phyloP scores from a whole-genome alignment of 2,329 filamentous ascomycete genomes.

The Corynespora cassiicola region DNA sequence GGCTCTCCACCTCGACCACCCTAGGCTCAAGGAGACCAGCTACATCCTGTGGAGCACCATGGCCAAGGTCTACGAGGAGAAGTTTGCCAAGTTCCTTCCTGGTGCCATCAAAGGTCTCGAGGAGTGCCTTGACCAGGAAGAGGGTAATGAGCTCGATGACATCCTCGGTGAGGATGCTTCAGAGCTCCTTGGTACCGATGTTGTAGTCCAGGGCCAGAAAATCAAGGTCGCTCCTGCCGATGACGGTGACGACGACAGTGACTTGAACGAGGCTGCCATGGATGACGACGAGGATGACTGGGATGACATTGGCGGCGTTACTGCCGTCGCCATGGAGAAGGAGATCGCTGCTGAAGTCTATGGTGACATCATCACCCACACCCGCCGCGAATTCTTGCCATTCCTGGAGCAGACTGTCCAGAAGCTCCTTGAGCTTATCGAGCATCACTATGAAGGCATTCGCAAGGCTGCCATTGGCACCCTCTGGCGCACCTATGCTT shows the following conservation, averaged over 20 bases:
- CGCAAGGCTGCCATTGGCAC: slow-evolving; percentile 91
- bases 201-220: slow-evolving; percentile 83
- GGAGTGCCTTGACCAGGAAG: slow-evolving; percentile 86
- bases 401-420: slow-evolving; percentile 91
- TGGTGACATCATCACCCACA: slow-evolving; percentile 89
- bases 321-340: slow-evolving; percentile 91
- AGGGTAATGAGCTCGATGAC: slow-evolving; percentile 79
- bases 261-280: slow-evolving; percentile 58
- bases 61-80: slow-evolving; percentile 88
- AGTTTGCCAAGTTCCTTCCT: slow-evolving; percentile 78
- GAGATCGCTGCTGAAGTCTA: slow-evolving; percentile 96
- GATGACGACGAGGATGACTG: slow-evolving; percentile 83
- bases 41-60: slow-evolving; percentile 97
- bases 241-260: slow-evolving; percentile 68
- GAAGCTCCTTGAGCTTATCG: slow-evolving; percentile 78
- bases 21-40: slow-evolving; percentile 90
- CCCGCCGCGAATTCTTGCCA: slow-evolving; percentile 78
- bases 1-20: slow-evolving; percentile 85
- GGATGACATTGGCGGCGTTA: slow-evolving; percentile 83
- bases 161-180: slow-evolving; percentile 76
- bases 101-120: slow-evolving; percentile 83
- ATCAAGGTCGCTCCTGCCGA: slow-evolving; percentile 75
- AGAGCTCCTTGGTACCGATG: slow-evolving; percentile 76
- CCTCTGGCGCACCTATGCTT: slow-evolving; percentile 90
- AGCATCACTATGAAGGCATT: slow-evolving; percentile 92